Evolutionary conservation across 495 filamentous ascomycete species (phyloP).

Genomic region (Massariosphaeria phaeospora): DNA sequence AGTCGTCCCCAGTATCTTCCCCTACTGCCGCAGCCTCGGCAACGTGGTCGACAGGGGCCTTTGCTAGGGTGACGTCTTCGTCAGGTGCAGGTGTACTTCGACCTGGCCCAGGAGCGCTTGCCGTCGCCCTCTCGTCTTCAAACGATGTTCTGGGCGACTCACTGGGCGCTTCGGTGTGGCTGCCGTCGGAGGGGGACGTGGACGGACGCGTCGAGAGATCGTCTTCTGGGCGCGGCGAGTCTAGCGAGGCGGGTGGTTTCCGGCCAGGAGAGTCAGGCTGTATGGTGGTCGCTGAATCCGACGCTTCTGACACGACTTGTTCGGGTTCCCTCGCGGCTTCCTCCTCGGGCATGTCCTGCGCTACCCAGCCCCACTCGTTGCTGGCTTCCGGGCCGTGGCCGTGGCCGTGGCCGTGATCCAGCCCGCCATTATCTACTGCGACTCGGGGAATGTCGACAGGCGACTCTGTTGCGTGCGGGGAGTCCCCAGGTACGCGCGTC

Average conservation of each 20-base stretch:
- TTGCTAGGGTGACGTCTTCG: not conserved
- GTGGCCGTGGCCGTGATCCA: not conserved
- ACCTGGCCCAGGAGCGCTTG: not conserved
- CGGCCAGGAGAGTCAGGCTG: constrained; percentile 12
- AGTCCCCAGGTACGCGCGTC: constrained; percentile 4
- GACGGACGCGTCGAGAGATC: constrained; percentile 32
- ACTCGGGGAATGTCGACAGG: too few relatives aligned
- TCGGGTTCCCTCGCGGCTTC: not conserved
- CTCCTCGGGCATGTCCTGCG: not conserved
- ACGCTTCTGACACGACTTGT: constrained; percentile 19
- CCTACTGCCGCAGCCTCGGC: not conserved
- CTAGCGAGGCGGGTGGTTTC: not conserved
- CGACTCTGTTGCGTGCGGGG: not conserved
- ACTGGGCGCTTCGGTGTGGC: constrained; percentile 14
- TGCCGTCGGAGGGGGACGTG: constrained; percentile 32
- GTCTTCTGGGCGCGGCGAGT: constrained; percentile 11
- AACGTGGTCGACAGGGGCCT: not conserved
- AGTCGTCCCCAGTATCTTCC: constrained; percentile 16
- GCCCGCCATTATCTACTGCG: not conserved
- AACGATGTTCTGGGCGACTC: constrained; percentile 33
- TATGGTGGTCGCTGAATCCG: constrained; percentile 27
- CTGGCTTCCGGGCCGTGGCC: not conserved
- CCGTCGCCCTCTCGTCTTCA: constrained; percentile 21
- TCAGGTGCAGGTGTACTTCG: not conserved
- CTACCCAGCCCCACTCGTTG: constrained; percentile 8